Percentiles rank a stretch among this genome's conserved stretches.
Conservation (phyloP, 2,329 filamentous ascomycete species). For the Microcyclosporella mali region DNA sequence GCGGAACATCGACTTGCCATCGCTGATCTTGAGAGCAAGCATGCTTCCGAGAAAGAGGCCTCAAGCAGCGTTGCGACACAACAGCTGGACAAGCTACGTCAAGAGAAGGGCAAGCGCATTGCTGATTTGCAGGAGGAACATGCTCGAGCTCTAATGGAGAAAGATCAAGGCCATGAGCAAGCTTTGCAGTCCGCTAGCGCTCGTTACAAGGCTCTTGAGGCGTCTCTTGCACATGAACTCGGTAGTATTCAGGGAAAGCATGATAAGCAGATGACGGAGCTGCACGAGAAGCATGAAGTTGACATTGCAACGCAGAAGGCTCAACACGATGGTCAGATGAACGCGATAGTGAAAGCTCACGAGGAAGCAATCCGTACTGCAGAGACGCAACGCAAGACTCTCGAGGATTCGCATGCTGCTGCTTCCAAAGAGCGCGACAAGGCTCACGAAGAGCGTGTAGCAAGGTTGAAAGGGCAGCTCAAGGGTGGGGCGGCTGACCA, state of each 20-base stretch:
- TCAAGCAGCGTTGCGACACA: no score
- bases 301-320: conserved; percentile 6
- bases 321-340: conserved; percentile 1
- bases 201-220: no score
- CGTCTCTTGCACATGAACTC: neutral
- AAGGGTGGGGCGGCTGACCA: no score
- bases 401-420: neutral
- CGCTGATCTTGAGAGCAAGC: conserved; percentile 4
- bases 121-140: no score
- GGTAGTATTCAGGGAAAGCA: neutral
- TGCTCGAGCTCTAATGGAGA: no score
- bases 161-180: no score
- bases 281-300: neutral
- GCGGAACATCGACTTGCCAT: neutral
- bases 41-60: neutral
- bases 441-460: no score
- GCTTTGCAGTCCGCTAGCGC: no score
- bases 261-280: conserved; percentile 8
- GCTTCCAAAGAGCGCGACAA: no score
- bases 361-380: neutral
- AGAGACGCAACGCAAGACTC: neutral
- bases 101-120: no score
- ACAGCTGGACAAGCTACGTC: no score
- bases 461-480: no score
- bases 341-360: neutral